Evolutionary conservation across 768 basidiomycete genomes (phyloP), one percentile per base, ranked within the genome.

Genomic region (Cystoderma amianthinum): DNA sequence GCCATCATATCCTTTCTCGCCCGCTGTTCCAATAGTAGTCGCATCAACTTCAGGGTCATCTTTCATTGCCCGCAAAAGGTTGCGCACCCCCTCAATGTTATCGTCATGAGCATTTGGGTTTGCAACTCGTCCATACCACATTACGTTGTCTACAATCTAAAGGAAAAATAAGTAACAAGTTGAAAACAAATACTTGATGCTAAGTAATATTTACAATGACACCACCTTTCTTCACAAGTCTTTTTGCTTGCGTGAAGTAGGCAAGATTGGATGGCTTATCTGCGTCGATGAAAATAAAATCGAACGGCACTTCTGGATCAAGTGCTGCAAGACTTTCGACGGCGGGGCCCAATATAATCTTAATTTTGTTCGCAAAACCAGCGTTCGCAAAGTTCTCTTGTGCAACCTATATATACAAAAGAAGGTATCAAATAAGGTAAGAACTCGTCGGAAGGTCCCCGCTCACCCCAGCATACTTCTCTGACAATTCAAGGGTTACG

Each of bases 281-380:
- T 5, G 82, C 84, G 57, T 85, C 83, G 46, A 85, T 81, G 65
- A 85, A 87, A 2, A 68, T 67, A 15, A 87, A 57, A 55, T 85
- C 83, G 54, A 81, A 85, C 1, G 69, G 71, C 3, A 60, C 56
- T 7, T 68, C 67, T 5, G 78, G 56, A 5, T 67, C 59, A 22
- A 85, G 57, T 32, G 59, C 64, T 17, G 57, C 59, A 32, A 85
- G 62, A 0, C 72, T 68, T 3, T 78, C 71, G 2, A 61, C 58
- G 1, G 77, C 82, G 23, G 69, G 64, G 0, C 78, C 80, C 21
- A 74, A 56, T 33, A 77, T 61, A 24, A 82, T 56, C 19, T 69
- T 56, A 30, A 76, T 65, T 53, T 76, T 75, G 34, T 55, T 44
- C 4, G 65, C 55, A 5, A 84, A 54, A 1, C 77, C 78, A 1